phyloP scores from a whole-genome alignment of 2,329 filamentous ascomycete species.

The Aureobasidium sp. region DNA sequence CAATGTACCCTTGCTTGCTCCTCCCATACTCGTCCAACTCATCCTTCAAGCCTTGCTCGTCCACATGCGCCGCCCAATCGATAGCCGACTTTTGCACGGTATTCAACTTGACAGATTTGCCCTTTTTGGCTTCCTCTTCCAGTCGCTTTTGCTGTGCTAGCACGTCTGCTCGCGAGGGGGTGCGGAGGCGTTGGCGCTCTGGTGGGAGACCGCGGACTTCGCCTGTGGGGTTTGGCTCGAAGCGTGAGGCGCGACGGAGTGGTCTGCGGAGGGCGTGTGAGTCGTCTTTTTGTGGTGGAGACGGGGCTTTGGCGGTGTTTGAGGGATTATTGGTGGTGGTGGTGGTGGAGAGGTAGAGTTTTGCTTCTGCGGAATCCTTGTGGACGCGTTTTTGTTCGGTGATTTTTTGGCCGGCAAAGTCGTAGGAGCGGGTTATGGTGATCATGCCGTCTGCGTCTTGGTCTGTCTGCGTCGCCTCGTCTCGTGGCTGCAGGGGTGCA shows the following conservation, averaged over 20 bases:
- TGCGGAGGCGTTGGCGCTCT: slow-evolving; percentile 36
- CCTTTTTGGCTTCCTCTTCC: slow-evolving; percentile 30
- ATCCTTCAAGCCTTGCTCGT: slow-evolving; percentile 53
- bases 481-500: slow-evolving; percentile 8
- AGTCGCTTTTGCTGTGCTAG: slow-evolving; percentile 27
- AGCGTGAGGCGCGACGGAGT: slow-evolving; percentile 41
- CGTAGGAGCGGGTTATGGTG: slow-evolving; percentile 51
- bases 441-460: slow-evolving; percentile 39
- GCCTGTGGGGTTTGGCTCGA: slow-evolving; percentile 45
- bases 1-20: slow-evolving; percentile 55
- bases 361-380: slow-evolving; percentile 49
- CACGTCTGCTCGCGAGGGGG: slow-evolving; percentile 28
- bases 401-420: slow-evolving; percentile 50
- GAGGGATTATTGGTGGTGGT: slow-evolving; percentile 19
- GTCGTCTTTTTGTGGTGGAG: slow-evolving; percentile 23
- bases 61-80: slow-evolving; percentile 60
- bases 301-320: slow-evolving; percentile 32
- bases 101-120: slow-evolving; percentile 53
- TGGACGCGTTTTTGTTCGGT: slow-evolving; percentile 48
- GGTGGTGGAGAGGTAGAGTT: slow-evolving; percentile 42
- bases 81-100: slow-evolving; percentile 60
- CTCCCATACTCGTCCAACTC: slow-evolving; percentile 56
- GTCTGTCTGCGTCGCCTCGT: slow-evolving; percentile 21
- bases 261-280: slow-evolving; percentile 32
- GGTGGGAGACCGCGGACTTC: slow-evolving; percentile 40